These are phyloP conservation scores for Helichrysum umbraculigerum DNA, from an alignment of 129 eudicot genomes.

Conservation along the genomic window DNA sequence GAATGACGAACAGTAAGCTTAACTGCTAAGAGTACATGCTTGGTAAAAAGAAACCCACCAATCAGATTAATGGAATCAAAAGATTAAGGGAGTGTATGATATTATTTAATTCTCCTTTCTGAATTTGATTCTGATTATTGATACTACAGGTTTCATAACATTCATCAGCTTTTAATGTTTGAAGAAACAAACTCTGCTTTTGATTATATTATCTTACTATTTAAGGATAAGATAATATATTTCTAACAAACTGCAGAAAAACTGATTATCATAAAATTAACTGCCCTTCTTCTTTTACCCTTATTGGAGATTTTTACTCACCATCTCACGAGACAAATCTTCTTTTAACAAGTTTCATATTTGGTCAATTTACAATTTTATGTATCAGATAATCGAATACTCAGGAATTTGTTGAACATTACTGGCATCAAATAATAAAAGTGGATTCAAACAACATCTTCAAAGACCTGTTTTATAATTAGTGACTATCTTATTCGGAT, in stretches of 20 bases:
- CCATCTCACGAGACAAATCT: background rate
- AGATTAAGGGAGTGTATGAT: background rate
- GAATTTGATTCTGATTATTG: background rate
- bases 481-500: background rate
- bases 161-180: background rate
- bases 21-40: background rate
- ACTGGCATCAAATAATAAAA: background rate
- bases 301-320: background rate
- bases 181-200: background rate
- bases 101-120: background rate
- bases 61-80: no score
- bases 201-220: background rate
- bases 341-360: background rate
- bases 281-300: background rate
- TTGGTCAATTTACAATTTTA: background rate
- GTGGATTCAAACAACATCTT: constrained; percentile 5
- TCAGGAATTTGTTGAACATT: constrained; percentile 3
- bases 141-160: background rate
- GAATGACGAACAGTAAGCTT: background rate
- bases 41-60: background rate
- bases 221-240: background rate
- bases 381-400: background rate
- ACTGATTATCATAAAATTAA: background rate
- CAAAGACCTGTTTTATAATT: background rate
- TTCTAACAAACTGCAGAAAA: constrained; percentile 7